Conservation (phyloP, 495 filamentous ascomycete species). For the Penicillium tannophilum region DNA sequence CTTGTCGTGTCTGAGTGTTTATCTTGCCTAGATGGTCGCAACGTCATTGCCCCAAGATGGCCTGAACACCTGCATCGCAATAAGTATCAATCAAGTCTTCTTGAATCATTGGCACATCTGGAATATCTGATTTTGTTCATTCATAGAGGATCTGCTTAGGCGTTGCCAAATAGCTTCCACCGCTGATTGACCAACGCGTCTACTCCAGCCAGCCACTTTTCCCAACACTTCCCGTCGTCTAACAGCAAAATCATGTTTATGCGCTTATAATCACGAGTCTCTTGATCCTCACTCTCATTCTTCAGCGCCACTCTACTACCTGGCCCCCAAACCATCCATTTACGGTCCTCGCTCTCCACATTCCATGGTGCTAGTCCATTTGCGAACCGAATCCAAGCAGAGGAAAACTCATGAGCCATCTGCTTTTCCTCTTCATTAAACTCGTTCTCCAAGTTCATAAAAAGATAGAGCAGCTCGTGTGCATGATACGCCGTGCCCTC, state of each 20-base stretch:
- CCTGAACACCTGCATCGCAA: too few relatives aligned
- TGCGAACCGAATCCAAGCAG: constrained; percentile 33
- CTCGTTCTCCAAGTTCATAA: constrained; percentile 29
- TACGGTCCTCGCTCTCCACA: neutral
- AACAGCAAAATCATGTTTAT: constrained; percentile 28
- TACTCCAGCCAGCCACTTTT: constrained; percentile 25
- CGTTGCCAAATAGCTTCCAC: constrained; percentile 11
- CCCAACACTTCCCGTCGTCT: constrained; percentile 25
- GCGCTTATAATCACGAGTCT: constrained; percentile 20
- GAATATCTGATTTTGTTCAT: too few relatives aligned
- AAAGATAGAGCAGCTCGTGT: constrained; percentile 35
- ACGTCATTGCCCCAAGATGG: too few relatives aligned
- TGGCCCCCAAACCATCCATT: constrained; percentile 35
- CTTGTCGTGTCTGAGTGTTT: too few relatives aligned
- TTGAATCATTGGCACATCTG: too few relatives aligned
- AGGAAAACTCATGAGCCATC: constrained; percentile 29
- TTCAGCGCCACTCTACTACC: constrained; percentile 16
- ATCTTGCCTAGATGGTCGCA: too few relatives aligned
- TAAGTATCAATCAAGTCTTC: too few relatives aligned
- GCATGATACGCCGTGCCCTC: constrained; percentile 37
- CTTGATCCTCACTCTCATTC: constrained; percentile 29
- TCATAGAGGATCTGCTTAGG: neutral
- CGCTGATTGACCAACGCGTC: constrained; percentile 32
- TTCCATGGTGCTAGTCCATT: constrained; percentile 28
- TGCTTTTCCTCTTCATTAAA: constrained; percentile 21